Evolutionary conservation across 2,329 filamentous ascomycete genomes (phyloP), one percentile per base, ranked within the genome.

Genomic region (Alternaria sp.): DNA sequence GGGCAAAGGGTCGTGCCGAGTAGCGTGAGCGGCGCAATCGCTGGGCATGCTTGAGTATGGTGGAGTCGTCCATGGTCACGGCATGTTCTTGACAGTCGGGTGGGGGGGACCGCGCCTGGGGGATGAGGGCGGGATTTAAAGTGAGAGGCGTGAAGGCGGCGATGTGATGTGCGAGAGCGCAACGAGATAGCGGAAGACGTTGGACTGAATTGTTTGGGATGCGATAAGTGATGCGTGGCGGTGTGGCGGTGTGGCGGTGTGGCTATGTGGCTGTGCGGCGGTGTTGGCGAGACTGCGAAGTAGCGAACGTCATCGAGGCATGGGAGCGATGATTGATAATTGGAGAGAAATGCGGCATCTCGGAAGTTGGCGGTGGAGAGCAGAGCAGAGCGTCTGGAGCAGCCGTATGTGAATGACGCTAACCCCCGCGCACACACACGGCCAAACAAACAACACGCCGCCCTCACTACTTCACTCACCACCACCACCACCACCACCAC

Each of bases 1-100:
- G 72, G 28, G 69, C 69, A 50, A 77, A 77, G 9, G 75, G 74
- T n/a, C 75, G 74, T 48, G 72, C 72, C 31, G 75, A 77, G 67
- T 72, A 77, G 45, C 68, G 71, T 26, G 67, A 58, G 48, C 73
- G 74, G 52, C 63, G 68, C 64, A 67, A 70, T 66, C 61, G 65
- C 58, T 68, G 66, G 39, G 65, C 62, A 1, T 61, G 61, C 31
- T 64, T 45, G 45, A 69, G 51, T 39, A 66, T 60, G 52, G 66
- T 58, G 42, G 57, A 59, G 55, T 61, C 51, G 54, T 63, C 39
- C 73, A 75, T 76, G 41, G 61, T 70, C 62, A 68, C 50, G 53
- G 55, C 69, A 72, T 72, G 51, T 42, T 41, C 34, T 49, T 17
- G 17, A 17, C 23, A 31, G 5, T 36, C 6, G 41, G 49, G 17